Conservation (phyloP, 2,329 filamentous ascomycete genomes). For the Seiridium unicorne region DNA sequence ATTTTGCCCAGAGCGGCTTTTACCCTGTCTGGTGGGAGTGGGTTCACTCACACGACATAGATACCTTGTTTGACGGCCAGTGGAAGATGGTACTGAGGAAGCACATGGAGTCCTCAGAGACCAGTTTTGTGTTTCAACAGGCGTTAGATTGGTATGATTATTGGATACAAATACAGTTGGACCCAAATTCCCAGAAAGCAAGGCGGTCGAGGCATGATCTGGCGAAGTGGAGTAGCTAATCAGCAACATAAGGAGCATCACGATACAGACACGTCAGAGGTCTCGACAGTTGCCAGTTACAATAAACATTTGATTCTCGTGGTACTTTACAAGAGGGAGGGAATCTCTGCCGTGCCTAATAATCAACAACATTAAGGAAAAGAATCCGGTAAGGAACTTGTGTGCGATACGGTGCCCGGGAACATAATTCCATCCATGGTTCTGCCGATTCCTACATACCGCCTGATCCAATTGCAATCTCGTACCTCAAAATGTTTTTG, state of each 20-base stretch:
- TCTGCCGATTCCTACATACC: background rate
- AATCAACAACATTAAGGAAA: slow-evolving; percentile 1
- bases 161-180: background rate
- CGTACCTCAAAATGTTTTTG: background rate
- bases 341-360: background rate
- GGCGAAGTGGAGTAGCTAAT: too few relatives aligned
- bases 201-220: too few relatives aligned
- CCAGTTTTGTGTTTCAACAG: background rate
- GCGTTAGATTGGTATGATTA: background rate
- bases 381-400: background rate
- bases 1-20: background rate
- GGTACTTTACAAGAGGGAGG: background rate
- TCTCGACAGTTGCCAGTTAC: background rate
- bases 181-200: too few relatives aligned
- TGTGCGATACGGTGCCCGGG: background rate
- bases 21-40: background rate
- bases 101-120: background rate
- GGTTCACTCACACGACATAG: background rate
- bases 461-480: slow-evolving; percentile 2
- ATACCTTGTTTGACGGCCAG: background rate
- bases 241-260: too few relatives aligned
- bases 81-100: background rate
- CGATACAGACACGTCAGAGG: too few relatives aligned
- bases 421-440: background rate
- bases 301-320: background rate